Base-by-base conservation (phyloP, 257 asterid species). In the Prunella vulgaris region DNA sequence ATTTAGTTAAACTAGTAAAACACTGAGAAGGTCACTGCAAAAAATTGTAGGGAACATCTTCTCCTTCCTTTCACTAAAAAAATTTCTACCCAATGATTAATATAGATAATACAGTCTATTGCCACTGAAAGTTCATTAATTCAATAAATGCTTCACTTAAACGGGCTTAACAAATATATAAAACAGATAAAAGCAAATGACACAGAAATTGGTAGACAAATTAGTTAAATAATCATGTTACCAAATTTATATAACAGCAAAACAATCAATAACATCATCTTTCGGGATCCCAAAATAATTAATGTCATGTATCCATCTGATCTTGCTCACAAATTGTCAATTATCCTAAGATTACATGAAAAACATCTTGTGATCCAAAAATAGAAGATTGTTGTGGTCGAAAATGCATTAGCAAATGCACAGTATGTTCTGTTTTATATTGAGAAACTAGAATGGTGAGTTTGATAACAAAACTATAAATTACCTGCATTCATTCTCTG, bases 51-150 rank as follows among this genome's bases (percentile, higher is more conserved):
- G n/a, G 21, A 44, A 51, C 33, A 10, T 53, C 30, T 44, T 61
- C 52, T 61, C 49, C 24, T 40, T 66, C 24, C 24, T 40, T 66
- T 24, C 18, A 53, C 46, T 54, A 14, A 38, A 37, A 68, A 13
- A 49, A 46, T 25, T 67, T 30, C 62, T 49, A 59, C 42, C 65
- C 1, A 62, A 4, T 51, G 60, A 65, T 5, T 24, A 35, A 64
- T 22, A 68, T 10, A 17, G 60, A 30, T 9, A 32, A 60, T 61
- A 62, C 48, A 32, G 69, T 57, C 69, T 52, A 68, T 70, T 52
- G 38, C 28, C 15, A 27, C 17, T 14, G 54, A 51, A 25, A 67
- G 57, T 67, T 57, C 69, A 74, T 70, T 28, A 40, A 70, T 30
- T 70, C 46, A 46, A 60, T 25, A 71, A 42, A 35, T 57, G 22